These are phyloP conservation scores for Leccinum pellstonianum DNA, from an alignment of 768 basidiomycete species.

Conservation along the genomic window DNA sequence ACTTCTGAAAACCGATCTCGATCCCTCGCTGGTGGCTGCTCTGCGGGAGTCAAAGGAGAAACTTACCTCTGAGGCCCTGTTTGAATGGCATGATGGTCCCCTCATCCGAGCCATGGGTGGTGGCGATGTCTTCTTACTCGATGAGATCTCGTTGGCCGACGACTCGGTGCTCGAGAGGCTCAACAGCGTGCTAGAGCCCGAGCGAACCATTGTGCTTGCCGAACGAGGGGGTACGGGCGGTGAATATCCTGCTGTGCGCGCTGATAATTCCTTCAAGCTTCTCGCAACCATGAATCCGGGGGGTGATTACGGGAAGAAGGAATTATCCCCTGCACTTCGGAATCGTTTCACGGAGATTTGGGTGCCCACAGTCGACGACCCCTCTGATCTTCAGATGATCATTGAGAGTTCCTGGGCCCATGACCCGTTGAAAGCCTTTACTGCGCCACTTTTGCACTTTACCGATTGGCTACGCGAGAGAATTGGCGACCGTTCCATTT, in stretches of 20 bases:
- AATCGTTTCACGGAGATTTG: conserved; percentile 99
- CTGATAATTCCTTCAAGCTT: conserved; percentile 74
- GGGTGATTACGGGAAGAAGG: conserved; percentile 99
- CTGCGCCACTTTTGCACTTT: conserved; percentile 69
- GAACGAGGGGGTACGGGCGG: conserved; percentile 82
- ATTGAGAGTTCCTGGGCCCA: conserved; percentile 67
- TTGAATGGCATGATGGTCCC: conserved; percentile 98
- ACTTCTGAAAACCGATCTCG: conserved; percentile 29
- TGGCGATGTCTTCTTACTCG: conserved; percentile 86
- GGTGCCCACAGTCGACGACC: conserved; percentile 83
- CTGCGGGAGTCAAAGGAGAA: conserved; percentile 45
- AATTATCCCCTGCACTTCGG: conserved; percentile 91
- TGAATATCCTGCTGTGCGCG: conserved; percentile 65
- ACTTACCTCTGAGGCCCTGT: conserved; percentile 68
- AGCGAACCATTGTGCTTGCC: conserved; percentile 83
- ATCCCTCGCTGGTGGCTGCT: conserved; percentile 29
- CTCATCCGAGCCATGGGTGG: conserved; percentile 85
- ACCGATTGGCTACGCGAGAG: conserved; percentile 71
- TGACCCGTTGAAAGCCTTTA: conserved; percentile 52
- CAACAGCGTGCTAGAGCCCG: conserved; percentile 95
- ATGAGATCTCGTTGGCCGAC: conserved; percentile 96
- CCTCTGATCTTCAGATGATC: conserved; percentile 75
- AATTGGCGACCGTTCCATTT: conserved; percentile 60
- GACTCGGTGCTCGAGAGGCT: conserved; percentile 97
- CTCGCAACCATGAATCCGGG: conserved; percentile 99